Conservation (phyloP, 805 yeast genomes). For the Metschnikowia reukaufii region DNA sequence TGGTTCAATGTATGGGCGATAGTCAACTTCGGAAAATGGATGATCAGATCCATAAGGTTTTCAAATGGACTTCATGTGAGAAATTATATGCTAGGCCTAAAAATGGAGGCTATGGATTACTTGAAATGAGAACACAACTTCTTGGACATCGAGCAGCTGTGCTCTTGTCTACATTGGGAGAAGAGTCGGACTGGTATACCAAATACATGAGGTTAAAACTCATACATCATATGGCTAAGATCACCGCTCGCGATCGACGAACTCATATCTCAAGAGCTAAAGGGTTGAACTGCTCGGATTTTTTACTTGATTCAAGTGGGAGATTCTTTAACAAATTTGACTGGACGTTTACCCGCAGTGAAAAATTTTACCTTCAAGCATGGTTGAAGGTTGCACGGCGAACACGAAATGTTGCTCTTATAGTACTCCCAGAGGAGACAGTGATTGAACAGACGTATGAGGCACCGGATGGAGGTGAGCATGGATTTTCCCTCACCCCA, state of each 20-base stretch:
- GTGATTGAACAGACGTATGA: too few relatives aligned
- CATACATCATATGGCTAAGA: constrained; percentile 3
- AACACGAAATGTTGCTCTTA: too few relatives aligned
- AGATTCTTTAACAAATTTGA: not conserved
- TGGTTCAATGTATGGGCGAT: not conserved
- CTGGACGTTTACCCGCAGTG: not conserved
- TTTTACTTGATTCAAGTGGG: not conserved
- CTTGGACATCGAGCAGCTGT: constrained; percentile 3
- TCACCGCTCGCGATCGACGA: not conserved
- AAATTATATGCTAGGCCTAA: not conserved
- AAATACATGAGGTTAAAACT: constrained; percentile 1
- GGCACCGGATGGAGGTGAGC: too few relatives aligned
- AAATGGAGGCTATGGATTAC: constrained; percentile 4
- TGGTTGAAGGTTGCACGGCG: not conserved
- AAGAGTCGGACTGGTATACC: not conserved
- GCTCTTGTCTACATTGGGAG: not conserved
- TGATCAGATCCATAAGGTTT: not conserved
- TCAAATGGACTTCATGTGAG: not conserved
- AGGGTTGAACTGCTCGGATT: not conserved
- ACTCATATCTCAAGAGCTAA: too few relatives aligned
- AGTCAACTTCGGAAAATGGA: constrained; percentile 1
- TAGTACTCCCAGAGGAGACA: too few relatives aligned
- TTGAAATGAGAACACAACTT: constrained; percentile 1
- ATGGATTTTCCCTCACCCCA: too few relatives aligned
- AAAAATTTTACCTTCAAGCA: not conserved